phyloP scores from a whole-genome alignment of 2,329 filamentous ascomycete species.

The Aspergillus sp. region DNA sequence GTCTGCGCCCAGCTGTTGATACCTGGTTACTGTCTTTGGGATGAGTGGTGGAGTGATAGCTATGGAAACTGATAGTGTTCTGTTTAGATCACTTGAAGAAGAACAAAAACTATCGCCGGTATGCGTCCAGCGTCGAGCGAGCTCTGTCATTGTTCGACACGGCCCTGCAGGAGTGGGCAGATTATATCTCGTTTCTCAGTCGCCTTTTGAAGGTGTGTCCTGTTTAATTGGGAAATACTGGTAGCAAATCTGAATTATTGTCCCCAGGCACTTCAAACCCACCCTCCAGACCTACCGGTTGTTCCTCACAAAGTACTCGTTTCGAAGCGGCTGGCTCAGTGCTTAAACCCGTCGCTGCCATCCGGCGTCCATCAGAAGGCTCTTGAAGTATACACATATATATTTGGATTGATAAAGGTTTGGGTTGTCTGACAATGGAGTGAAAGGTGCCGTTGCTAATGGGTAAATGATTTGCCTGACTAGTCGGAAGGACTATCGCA shows the following conservation, averaged over 20 bases:
- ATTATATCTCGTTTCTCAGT: slow-evolving; percentile 96
- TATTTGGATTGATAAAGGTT: slow-evolving; percentile 78
- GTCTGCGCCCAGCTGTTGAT: slow-evolving; percentile 42
- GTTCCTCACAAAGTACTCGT: slow-evolving; percentile 77
- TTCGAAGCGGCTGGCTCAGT: slow-evolving; percentile 88
- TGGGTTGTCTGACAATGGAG: slow-evolving; percentile 11
- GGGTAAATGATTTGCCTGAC: slow-evolving; percentile 4
- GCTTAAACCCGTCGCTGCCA: slow-evolving; percentile 82
- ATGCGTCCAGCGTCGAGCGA: slow-evolving; percentile 79
- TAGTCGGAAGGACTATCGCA: slow-evolving; percentile 64
- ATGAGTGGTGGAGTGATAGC: not conserved
- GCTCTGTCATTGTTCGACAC: slow-evolving; percentile 86
- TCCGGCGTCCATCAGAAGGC: slow-evolving; percentile 97
- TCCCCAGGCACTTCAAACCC: slow-evolving; percentile 72
- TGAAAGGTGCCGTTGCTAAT: slow-evolving; percentile 7
- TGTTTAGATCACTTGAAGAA: slow-evolving; percentile 38
- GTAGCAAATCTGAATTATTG: no score
- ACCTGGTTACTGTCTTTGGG: not conserved
- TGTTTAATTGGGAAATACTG: not conserved
- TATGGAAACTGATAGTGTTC: not conserved
- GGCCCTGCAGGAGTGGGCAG: slow-evolving; percentile 93
- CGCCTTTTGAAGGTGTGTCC: slow-evolving; percentile 69
- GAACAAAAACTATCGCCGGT: slow-evolving; percentile 70
- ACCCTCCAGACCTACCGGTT: slow-evolving; percentile 60
- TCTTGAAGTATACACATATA: slow-evolving; percentile 82